Evolutionary conservation across 2,329 filamentous ascomycete species (phyloP), one percentile per base, ranked within the genome.

Genomic region (Didymella sp.): DNA sequence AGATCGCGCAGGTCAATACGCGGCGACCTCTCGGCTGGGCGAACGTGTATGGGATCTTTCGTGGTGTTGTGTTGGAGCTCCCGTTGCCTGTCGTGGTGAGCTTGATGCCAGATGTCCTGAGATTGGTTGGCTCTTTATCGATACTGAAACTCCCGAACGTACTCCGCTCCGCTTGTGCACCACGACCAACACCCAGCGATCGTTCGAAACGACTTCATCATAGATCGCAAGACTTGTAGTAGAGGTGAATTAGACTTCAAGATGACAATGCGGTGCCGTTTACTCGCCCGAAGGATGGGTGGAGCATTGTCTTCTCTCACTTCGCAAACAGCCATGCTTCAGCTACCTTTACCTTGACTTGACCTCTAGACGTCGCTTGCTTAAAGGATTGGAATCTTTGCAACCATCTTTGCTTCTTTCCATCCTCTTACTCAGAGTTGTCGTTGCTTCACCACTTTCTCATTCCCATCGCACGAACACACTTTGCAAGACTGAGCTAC

Each of bases 101-200:
- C 63, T 68, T 68, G 64, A 66, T 64, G 69, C 69, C 69, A 72
- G 64, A 70, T 72, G 65, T 68, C 64, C 64, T 61, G 51, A 54
- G 64, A 56, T 64, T 64, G 56, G 60, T 46, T 63, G 62, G 50
- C 37, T 42, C 64, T 64, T 68, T 67, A 52, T 45, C 42, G 25
- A 44, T 30, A 69, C 58, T 62, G 57, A 9, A 38, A 66, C 62
- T 60, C 38, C 44, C 64, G 58, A 56, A 62, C 41, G 17, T 19
- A 30, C 47, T 51, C 41, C 22, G 19, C 42, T 41, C 13, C 47
- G n/a, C 13, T 3, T 6, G 17, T 28, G 22, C 28, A 33, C 17
- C 24, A 21, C 21, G 21, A 37, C 5, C 13, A 12, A 15, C 17
- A 24, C 25, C 11, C n/a, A 4, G 15, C 21, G 19, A 24, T 4